Evolutionary conservation across 176 grass and related monocot species (phyloP).

Genomic region (Eleusine coracana): DNA sequence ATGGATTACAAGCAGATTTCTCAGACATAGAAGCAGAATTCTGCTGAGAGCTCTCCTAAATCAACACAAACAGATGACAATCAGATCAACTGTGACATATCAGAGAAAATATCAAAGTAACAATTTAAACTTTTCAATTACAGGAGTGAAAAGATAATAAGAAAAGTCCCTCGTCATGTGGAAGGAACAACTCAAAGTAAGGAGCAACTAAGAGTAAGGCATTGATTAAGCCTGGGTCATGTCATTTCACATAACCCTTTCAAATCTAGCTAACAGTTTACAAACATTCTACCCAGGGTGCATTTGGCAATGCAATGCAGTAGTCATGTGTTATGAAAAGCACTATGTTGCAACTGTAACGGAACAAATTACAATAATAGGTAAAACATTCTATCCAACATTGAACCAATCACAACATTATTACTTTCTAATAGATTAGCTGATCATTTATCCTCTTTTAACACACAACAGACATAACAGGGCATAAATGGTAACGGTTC

Average conservation of each 20-base stretch:
- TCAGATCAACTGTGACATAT: slow-evolving; percentile 18
- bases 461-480: background rate
- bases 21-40: slow-evolving; percentile 52
- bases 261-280: background rate
- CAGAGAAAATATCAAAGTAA: slow-evolving; percentile 30
- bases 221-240: background rate
- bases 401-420: background rate
- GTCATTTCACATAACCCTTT: background rate
- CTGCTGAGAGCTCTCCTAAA: slow-evolving; percentile 63
- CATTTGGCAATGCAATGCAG: background rate
- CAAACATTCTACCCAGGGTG: background rate
- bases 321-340: background rate
- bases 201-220: background rate
- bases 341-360: background rate
- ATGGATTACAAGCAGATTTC: slow-evolving; percentile 55
- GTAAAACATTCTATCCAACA: background rate
- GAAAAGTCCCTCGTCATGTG: background rate
- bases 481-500: background rate
- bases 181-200: slow-evolving; percentile 25
- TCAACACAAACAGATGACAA: slow-evolving; percentile 41
- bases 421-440: background rate
- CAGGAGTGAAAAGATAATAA: slow-evolving; percentile 1
- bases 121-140: slow-evolving; percentile 16
- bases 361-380: background rate
- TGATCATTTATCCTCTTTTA: background rate